Base-by-base conservation (phyloP, 148 eudicot species). In the Cornus suecica region DNA sequence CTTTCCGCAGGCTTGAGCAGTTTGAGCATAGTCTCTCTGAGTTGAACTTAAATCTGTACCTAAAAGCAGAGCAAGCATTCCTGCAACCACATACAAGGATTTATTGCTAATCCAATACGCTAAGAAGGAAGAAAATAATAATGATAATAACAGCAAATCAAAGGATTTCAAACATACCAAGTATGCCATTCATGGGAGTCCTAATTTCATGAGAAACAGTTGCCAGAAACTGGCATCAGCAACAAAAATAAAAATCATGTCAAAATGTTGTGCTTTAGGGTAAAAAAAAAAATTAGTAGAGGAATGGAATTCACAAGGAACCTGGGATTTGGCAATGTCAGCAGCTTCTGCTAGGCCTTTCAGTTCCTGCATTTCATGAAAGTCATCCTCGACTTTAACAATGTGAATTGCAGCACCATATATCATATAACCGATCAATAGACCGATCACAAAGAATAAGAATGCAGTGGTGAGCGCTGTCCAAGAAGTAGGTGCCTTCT, bases 161-260 rank as follows among this genome's bases (percentile, higher is more conserved):
- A 56, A 22, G 66, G 71, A 65, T 28, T 30, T 24, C n/a, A 16
- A 27, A 51, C 70, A 30, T 86, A 87, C 93, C 94, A 70, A 90
- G 88, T 52, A 90, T 82, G 52, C 94, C 94, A 73, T 90, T 88
- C 91, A 90, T 90, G 65, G 94, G 91, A 54, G 94, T 90, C 72
- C 94, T 81, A 76, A 90, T 90, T 83, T 90, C 94, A 74, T 90
- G 94, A 0, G 94, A 90, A 65, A 90, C 91, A 62, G 94, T 90
- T 10, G 94, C 94, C 63, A 90, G 81, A 80, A 90, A 90, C 94
- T 90, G 91, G 45, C 68, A 86, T 71, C 14, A 48, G 27, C 20
- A 73, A 58, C 18, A 26, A 22, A 16, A 67, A 48, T 31, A 25
- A 27, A 42, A 37, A 74, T 70, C 6, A 25, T 18, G 54, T 51